Evolutionary conservation across 148 eudicot species (phyloP).

Genomic region (Simmondsia chinensis): DNA sequence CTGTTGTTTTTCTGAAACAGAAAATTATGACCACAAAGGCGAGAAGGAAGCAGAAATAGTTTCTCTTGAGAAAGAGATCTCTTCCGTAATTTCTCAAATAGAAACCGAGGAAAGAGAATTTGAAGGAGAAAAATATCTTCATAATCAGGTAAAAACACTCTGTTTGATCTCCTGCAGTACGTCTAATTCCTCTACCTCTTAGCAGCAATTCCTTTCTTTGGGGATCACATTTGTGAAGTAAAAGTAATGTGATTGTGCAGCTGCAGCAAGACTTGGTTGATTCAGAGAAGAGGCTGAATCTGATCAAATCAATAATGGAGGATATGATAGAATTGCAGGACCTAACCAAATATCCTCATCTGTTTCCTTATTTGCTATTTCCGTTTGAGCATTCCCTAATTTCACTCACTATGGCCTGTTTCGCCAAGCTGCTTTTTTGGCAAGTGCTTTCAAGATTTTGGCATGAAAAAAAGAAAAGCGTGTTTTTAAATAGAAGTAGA

Average conservation of each 20-base stretch:
- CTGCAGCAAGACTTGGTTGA: conserved; percentile 39
- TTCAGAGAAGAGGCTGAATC: conserved; percentile 37
- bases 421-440: too few species aligned
- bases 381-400: not conserved
- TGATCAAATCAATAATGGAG: conserved; percentile 44
- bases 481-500: too few species aligned
- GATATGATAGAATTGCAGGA: conserved; percentile 54
- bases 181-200: too few species aligned
- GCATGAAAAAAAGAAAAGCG: too few species aligned
- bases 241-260: conserved; percentile 25
- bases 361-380: not conserved
- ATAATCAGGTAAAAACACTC: conserved; percentile 42
- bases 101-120: conserved; percentile 32
- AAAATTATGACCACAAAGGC: conserved; percentile 9
- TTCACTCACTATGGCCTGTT: not conserved
- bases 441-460: too few species aligned
- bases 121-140: conserved; percentile 30
- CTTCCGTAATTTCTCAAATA: conserved; percentile 37
- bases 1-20: conserved; percentile 2
- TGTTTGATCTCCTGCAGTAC: too few species aligned
- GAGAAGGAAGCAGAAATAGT: conserved; percentile 25
- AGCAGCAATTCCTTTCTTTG: conserved; percentile 7
- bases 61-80: conserved; percentile 30
- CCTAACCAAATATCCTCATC: conserved; percentile 60
- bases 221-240: not conserved